Conservation (phyloP, 768 basidiomycete genomes). For the Trametes cingulata region DNA sequence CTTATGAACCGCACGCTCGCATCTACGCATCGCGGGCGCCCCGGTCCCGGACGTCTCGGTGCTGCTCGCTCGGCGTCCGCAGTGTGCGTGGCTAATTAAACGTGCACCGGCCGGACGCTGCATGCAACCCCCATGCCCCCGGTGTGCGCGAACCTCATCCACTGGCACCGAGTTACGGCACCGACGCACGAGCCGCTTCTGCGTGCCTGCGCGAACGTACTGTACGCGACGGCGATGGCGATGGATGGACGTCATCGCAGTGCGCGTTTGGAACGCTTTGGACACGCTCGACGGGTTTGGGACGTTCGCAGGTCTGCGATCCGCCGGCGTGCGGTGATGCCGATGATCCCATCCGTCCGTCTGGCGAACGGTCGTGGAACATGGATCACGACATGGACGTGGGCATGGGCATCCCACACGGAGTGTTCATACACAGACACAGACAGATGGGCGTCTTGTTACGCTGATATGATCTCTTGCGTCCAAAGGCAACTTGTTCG, state of each 20-base stretch:
- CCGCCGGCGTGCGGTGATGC: constrained; percentile 1
- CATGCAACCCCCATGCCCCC: too few relatives aligned
- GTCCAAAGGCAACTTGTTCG: background rate
- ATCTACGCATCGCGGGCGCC: background rate
- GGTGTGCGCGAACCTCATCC: too few relatives aligned
- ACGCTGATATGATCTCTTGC: constrained; percentile 6
- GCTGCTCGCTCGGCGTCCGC: background rate
- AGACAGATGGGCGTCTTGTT: too few relatives aligned
- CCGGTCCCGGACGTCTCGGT: constrained; percentile 5
- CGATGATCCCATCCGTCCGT: constrained; percentile 1
- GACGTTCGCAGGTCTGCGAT: background rate
- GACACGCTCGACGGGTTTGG: too few relatives aligned
- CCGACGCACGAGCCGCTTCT: too few relatives aligned
- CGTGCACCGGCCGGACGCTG: background rate
- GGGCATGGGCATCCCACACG: too few relatives aligned
- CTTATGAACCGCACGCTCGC: background rate
- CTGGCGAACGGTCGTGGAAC: background rate
- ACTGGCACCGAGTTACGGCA: too few relatives aligned
- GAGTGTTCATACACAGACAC: too few relatives aligned
- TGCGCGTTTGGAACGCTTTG: too few relatives aligned
- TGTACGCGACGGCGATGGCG: too few relatives aligned
- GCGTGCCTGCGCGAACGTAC: too few relatives aligned
- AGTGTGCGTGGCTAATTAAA: background rate
- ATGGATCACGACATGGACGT: too few relatives aligned
- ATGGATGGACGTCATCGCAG: background rate